Base-by-base conservation (phyloP, 2,329 filamentous ascomycete genomes). In the Monilinia fructigena region DNA sequence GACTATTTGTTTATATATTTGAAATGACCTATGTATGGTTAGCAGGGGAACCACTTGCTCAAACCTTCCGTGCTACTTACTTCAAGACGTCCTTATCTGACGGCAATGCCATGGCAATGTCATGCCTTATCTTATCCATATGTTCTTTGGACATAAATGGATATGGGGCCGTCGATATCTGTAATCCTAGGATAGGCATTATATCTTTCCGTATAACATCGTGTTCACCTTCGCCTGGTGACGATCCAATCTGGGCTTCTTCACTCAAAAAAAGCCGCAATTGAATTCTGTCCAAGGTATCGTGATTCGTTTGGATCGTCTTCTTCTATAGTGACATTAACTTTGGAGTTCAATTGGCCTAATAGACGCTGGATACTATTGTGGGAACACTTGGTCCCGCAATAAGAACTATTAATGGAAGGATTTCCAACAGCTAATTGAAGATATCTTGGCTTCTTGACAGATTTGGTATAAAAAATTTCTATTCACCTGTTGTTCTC, bases 261-360 rank as follows among this genome's bases (percentile, higher is more conserved):
- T 89, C 86, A 67, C 85, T 81, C 50, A 89, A 78, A 47, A 47
- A 89, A 77, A n/a, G 85, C 86, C 10, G 86, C 86, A 65, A 89
- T 89, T 74, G 86, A 88, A 76, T 89, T 89, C 73, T 89, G 85
- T 38, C 86, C 86, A 45, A 89, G 80, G 75, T 88, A 89, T 53
- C 86, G 81, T 56, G 86, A 83, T 67, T 85, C 83, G 63, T 80
- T 78, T 62, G 79, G 75, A 63, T 88, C 85, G 35, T 82, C 79
- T 66, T 88, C 85, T 66, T 83, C 82, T 76, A 55, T 38, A 26
- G 28, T 38, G 31, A 58, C 28, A 65, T 65, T 28, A 56, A 56
- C 55, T 61, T 65, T 35, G 35, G 26, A 66, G 48, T 61, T 61
- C 55, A 35, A 60, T 66, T 55, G 63, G 48, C 26, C 50, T 60